Evolutionary conservation across 2,329 filamentous ascomycete genomes (phyloP).

Genomic region (Aureobasidium vineae): DNA sequence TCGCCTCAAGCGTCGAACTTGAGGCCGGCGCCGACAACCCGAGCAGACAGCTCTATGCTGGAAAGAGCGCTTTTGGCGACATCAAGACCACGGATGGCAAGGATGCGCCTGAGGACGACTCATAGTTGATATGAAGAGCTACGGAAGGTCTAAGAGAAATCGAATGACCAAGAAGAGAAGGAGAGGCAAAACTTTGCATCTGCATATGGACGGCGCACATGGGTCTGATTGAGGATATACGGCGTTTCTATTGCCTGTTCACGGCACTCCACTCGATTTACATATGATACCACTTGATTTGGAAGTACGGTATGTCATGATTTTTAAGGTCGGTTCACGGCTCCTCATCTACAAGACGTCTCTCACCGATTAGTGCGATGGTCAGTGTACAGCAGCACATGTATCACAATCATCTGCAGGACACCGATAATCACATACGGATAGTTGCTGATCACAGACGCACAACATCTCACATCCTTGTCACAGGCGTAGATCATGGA

Average conservation of each 20-base stretch:
- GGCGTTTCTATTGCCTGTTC: background rate
- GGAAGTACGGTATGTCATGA: background rate
- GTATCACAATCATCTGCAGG: background rate
- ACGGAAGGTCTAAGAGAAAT: background rate
- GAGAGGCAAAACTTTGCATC: background rate
- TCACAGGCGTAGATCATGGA: background rate
- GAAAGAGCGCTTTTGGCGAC: slow-evolving; percentile 49
- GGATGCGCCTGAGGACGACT: slow-evolving; percentile 37
- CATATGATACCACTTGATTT: slow-evolving; percentile 9
- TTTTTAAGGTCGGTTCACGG: background rate
- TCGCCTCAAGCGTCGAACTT: slow-evolving; percentile 64
- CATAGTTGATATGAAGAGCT: slow-evolving; percentile 27
- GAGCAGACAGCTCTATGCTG: slow-evolving; percentile 74
- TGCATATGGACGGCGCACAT: slow-evolving; percentile 8
- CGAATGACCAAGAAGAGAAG: background rate
- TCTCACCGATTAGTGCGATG: background rate
- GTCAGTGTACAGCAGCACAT: background rate
- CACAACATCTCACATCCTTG: background rate
- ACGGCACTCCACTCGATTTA: slow-evolving; percentile 11
- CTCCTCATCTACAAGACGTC: background rate
- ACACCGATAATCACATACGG: background rate
- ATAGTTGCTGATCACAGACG: background rate
- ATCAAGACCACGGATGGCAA: slow-evolving; percentile 35
- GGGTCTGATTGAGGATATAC: background rate
- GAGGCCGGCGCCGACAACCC: slow-evolving; percentile 50